Percentiles rank a stretch among this genome's conserved stretches.
These are phyloP conservation scores for Irpex lacteus DNA, from an alignment of 1,284 basidiomycete genomes.

Conservation along the genomic window DNA sequence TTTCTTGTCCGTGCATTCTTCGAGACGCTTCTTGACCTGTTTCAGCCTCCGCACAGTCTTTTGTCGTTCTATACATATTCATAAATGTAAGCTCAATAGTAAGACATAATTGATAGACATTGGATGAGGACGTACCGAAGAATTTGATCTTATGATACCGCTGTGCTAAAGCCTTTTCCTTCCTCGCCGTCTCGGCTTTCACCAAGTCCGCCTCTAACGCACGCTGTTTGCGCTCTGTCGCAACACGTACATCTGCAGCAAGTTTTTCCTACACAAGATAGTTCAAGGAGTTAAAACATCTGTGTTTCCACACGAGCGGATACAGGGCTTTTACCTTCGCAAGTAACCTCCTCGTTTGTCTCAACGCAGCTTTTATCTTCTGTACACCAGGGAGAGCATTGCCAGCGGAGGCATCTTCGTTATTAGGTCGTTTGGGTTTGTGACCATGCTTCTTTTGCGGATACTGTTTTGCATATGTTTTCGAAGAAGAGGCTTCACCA, in stretches of 20 bases:
- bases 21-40: conserved; percentile 53
- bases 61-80: conserved; percentile 59
- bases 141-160: conserved; percentile 88
- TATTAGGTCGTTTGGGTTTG: neutral
- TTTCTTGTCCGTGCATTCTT: conserved; percentile 27
- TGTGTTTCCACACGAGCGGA: neutral
- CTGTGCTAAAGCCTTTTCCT: conserved; percentile 70
- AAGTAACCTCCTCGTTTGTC: conserved; percentile 77
- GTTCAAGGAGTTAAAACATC: neutral
- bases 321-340: conserved; percentile 53
- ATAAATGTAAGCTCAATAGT: neutral
- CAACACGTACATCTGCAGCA: conserved; percentile 74
- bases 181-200: conserved; percentile 52
- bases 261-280: conserved; percentile 58
- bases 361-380: conserved; percentile 76
- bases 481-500: neutral
- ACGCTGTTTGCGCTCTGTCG: conserved; percentile 73
- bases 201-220: conserved; percentile 75
- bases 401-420: neutral
- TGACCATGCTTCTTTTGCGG: neutral
- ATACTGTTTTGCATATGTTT: neutral
- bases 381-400: conserved; percentile 54
- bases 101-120: neutral
- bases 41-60: conserved; percentile 76
- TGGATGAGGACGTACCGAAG: conserved; percentile 58